Percentiles rank a stretch among this genome's conserved stretches.
Evolutionary conservation across 2,329 filamentous ascomycete species (phyloP).

Genomic region (Chaetothyriales sp.): DNA sequence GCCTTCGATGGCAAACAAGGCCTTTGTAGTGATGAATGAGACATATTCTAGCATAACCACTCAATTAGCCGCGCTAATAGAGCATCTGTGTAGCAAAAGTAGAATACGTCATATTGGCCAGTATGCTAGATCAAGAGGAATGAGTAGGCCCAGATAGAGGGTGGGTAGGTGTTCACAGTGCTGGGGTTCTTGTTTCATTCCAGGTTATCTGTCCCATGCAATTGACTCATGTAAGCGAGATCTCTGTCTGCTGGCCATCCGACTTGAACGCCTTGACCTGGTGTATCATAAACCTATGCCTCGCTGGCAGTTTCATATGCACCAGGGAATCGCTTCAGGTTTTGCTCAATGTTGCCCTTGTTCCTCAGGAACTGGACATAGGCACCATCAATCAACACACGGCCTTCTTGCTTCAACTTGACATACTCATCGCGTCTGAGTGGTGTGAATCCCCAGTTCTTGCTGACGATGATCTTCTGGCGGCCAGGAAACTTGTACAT

Average conservation of each 20-base stretch:
- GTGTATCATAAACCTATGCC: slow-evolving; percentile 24
- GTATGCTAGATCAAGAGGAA: background rate
- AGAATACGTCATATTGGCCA: background rate
- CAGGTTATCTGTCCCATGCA: background rate
- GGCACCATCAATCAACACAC: slow-evolving; percentile 92
- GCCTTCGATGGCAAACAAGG: background rate
- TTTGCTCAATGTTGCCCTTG: slow-evolving; percentile 69
- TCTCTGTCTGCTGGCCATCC: background rate
- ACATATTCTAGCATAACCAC: background rate
- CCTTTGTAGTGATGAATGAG: background rate
- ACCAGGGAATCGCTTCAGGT: slow-evolving; percentile 89
- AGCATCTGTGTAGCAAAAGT: background rate
- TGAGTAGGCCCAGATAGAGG: too few species aligned
- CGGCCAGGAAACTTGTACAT: slow-evolving; percentile 99
- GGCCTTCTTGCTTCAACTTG: slow-evolving; percentile 82
- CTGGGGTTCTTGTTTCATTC: background rate
- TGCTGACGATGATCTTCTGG: slow-evolving; percentile 99
- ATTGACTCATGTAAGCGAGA: background rate
- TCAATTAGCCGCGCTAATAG: background rate
- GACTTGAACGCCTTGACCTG: background rate
- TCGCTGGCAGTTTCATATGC: slow-evolving; percentile 45
- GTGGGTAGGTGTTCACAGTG: background rate
- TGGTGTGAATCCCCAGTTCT: slow-evolving; percentile 99
- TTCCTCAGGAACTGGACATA: slow-evolving; percentile 99
- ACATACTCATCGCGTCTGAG: slow-evolving; percentile 96